These are phyloP conservation scores for Trifolium subterraneum DNA, from an alignment of 306 rosid species.

Conservation along the genomic window DNA sequence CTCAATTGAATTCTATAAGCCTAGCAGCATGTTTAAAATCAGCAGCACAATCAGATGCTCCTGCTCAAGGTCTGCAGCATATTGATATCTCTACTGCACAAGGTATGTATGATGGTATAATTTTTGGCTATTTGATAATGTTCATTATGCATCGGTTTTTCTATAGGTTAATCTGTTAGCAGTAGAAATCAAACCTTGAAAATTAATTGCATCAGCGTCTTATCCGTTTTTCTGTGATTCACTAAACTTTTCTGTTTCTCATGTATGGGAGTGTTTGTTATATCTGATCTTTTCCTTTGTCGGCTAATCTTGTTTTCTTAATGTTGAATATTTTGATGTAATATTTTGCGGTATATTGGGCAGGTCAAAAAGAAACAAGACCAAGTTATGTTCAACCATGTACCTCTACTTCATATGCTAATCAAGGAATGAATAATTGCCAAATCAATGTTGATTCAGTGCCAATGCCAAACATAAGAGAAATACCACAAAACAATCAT, in stretches of 20 bases:
- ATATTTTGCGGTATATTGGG: conserved; percentile 15
- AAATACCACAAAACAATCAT: conserved; percentile 31
- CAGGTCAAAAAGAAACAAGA: conserved; percentile 47
- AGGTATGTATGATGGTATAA: conserved; percentile 41
- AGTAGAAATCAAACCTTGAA: no score
- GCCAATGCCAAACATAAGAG: not conserved
- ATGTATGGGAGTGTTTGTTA: not conserved
- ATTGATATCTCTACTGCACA: conserved; percentile 27
- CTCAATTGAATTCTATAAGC: conserved; percentile 27
- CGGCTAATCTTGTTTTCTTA: not conserved
- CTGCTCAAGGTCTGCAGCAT: conserved; percentile 40
- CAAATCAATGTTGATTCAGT: conserved; percentile 37
- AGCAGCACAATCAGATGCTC: conserved; percentile 3
- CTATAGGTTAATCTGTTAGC: no score
- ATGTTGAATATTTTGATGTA: conserved; percentile 7
- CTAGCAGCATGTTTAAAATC: conserved; percentile 34
- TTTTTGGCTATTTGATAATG: no score
- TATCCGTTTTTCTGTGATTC: not conserved
- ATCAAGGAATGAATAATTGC: conserved; percentile 34
- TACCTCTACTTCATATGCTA: conserved; percentile 37
- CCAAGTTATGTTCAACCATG: conserved; percentile 23
- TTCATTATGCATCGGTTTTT: no score
- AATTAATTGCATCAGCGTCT: no score
- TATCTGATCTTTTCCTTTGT: no score
- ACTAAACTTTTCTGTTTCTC: conserved; percentile 11